Evolutionary conservation across 108 stramenopile species (phyloP).

Genomic region (Nitzschia sp.): DNA sequence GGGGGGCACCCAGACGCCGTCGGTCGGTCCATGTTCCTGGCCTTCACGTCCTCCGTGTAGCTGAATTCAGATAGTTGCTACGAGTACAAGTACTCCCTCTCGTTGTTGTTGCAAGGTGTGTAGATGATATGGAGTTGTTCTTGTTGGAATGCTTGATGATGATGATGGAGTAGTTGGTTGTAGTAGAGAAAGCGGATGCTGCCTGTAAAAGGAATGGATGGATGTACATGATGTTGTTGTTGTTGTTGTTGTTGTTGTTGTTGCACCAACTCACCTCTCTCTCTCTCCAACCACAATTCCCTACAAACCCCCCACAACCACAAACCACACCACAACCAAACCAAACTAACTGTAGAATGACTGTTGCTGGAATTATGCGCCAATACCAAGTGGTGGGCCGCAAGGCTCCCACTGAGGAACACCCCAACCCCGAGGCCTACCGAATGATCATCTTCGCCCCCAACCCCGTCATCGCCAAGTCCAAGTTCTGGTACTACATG

Average conservation of each 20-base stretch:
- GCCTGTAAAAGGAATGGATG: no score
- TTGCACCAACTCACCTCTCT: not conserved
- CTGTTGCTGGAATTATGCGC: conserved; percentile 86
- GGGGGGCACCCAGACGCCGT: not conserved
- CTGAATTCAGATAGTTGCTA: no score
- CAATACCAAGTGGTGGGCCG: conserved; percentile 99
- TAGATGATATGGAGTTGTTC: no score
- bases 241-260: not conserved
- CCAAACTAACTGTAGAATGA: conserved; percentile 55
- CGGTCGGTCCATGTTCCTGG: not conserved
- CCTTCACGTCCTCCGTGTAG: no score
- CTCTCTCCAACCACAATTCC: not conserved
- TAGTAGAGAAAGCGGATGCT: no score
- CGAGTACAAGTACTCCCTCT: no score
- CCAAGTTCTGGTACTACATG: conserved; percentile 99
- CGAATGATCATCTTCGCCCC: conserved; percentile 99
- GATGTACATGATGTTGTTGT: not conserved
- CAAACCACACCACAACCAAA: not conserved
- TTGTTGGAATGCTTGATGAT: no score
- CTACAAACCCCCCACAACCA: not conserved
- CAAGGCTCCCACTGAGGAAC: conserved; percentile 94
- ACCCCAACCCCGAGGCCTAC: conserved; percentile 98
- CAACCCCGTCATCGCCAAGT: conserved; percentile 93
- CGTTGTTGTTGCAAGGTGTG: no score
- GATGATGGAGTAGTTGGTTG: no score